A percentile compares a stretch with the other conserved stretches of the same genome.
phyloP scores from a whole-genome alignment of 2,329 filamentous ascomycete species.

The Thielaviopsis populi region DNA sequence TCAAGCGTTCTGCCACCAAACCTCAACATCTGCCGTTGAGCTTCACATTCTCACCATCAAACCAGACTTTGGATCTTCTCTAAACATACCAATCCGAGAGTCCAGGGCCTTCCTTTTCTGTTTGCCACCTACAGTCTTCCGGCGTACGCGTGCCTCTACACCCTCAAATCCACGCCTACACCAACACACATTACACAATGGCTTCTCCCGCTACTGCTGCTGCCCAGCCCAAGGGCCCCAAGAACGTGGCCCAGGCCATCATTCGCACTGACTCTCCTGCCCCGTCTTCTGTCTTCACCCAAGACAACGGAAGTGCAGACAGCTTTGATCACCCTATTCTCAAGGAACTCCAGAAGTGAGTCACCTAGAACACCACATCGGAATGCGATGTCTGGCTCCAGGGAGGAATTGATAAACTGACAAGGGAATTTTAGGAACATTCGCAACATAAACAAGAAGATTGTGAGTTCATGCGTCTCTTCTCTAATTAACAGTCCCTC shows the following conservation, averaged over 20 bases:
- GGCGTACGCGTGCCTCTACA: background rate
- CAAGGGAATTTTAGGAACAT: conserved; percentile 48
- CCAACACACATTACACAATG: conserved; percentile 28
- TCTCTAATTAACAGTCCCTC: too few species aligned
- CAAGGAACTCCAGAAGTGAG: conserved; percentile 81
- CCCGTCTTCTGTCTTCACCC: conserved; percentile 30
- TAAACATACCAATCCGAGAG: background rate
- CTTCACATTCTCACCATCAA: background rate
- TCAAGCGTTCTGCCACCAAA: background rate
- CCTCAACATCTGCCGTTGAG: background rate
- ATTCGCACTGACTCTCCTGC: conserved; percentile 43
- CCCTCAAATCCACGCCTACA: background rate
- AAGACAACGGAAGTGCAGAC: conserved; percentile 43
- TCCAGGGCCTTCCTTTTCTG: background rate
- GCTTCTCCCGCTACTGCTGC: conserved; percentile 38
- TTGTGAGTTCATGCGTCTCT: conserved; percentile 43
- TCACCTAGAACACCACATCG: conserved; percentile 8
- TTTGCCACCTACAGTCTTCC: background rate
- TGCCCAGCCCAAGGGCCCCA: conserved; percentile 47
- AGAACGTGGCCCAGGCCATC: conserved; percentile 38
- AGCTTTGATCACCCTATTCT: conserved; percentile 61
- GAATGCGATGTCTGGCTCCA: background rate
- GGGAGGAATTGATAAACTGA: conserved; percentile 12
- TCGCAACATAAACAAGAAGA: conserved; percentile 86
- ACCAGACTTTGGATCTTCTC: background rate